A percentile compares a stretch with the other conserved stretches of the same genome.
Evolutionary conservation across 1,139 yeast genomes (phyloP).

Genomic region (Yamadazyma blattariae): DNA sequence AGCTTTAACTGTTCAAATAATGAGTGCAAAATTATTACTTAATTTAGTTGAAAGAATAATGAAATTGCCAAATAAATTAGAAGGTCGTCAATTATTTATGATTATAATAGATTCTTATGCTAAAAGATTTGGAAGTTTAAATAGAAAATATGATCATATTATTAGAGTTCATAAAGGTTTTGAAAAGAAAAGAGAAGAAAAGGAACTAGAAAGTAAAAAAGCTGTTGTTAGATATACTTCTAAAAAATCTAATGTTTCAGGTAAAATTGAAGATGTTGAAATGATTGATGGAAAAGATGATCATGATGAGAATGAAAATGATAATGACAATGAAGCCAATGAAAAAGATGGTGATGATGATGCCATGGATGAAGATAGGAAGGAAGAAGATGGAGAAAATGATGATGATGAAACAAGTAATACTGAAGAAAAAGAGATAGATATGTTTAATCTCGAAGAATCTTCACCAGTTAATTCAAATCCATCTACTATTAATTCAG

Average conservation of each 20-base stretch:
- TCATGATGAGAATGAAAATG: not conserved
- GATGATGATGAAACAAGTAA: conserved; percentile 20
- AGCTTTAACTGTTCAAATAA: conserved; percentile 89
- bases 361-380: conserved; percentile 16
- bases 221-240: conserved; percentile 42
- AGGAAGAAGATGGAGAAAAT: conserved; percentile 19
- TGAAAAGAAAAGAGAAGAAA: conserved; percentile 39
- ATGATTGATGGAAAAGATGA: conserved; percentile 9
- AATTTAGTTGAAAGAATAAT: conserved; percentile 87
- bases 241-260: conserved; percentile 12
- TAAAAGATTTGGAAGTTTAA: conserved; percentile 73
- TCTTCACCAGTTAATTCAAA: conserved; percentile 38
- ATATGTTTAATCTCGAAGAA: conserved; percentile 38
- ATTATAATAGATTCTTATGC: conserved; percentile 86
- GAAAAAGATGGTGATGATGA: conserved; percentile 2
- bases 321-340: conserved; percentile 1
- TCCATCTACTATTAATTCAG: conserved; percentile 40
- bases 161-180: conserved; percentile 59
- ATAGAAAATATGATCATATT: conserved; percentile 67
- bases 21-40: conserved; percentile 89
- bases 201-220: conserved; percentile 43
- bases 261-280: conserved; percentile 5
- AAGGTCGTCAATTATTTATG: conserved; percentile 82
- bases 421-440: conserved; percentile 23
- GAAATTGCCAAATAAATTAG: conserved; percentile 77